Conservation (phyloP, 352 stramenopile species). For the Phytophthora sansomeana region DNA sequence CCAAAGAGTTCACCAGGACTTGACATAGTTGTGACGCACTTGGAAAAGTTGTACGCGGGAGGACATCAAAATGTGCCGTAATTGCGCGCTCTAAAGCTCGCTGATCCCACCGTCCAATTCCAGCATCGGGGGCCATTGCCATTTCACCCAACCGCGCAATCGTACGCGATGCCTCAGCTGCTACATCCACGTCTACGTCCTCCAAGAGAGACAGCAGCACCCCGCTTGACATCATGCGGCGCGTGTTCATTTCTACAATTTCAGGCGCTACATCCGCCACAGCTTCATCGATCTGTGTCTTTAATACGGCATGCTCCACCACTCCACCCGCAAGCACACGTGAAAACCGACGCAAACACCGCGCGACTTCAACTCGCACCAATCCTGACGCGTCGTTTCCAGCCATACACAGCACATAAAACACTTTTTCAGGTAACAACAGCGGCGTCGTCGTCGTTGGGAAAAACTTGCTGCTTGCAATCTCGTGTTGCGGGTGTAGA, state of each 20-base stretch:
- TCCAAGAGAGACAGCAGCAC: constrained; percentile 69
- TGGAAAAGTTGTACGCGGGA: constrained; percentile 26
- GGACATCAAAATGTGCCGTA: constrained; percentile 60
- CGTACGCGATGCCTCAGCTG: constrained; percentile 54
- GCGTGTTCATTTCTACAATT: constrained; percentile 47
- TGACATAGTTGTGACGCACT: constrained; percentile 13
- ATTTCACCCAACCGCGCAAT: constrained; percentile 49
- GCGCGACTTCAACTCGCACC: constrained; percentile 53
- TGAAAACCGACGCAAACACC: constrained; percentile 43
- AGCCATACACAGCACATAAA: constrained; percentile 58
- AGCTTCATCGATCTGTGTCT: constrained; percentile 63
- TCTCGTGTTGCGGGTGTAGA: constrained; percentile 31
- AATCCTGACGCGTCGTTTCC: constrained; percentile 36
- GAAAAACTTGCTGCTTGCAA: constrained; percentile 38
- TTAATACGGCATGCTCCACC: constrained; percentile 57
- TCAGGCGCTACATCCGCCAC: constrained; percentile 45
- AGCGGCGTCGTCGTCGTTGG: constrained; percentile 7
- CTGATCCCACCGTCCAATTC: constrained; percentile 39
- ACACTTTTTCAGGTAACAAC: constrained; percentile 48
- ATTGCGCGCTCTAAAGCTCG: constrained; percentile 51
- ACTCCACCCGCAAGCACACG: constrained; percentile 25
- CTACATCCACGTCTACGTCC: constrained; percentile 51
- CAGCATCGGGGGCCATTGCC: constrained; percentile 9
- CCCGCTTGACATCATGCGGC: constrained; percentile 72
- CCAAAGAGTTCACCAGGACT: constrained; percentile 41